phyloP scores from a whole-genome alignment of 257 asterid species.

The Plectranthus barbatus region DNA sequence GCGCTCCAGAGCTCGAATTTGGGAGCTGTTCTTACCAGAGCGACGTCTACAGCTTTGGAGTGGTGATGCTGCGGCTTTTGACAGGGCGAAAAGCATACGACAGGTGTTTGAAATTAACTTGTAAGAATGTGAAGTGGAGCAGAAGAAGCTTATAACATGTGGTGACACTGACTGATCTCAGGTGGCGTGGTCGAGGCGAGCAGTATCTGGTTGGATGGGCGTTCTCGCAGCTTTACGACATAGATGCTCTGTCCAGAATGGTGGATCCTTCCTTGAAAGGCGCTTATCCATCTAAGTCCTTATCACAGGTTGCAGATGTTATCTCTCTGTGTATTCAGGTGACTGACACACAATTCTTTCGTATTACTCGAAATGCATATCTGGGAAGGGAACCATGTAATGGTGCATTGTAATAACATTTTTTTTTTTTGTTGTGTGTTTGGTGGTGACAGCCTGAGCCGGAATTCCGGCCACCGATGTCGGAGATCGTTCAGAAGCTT shows the following conservation, averaged over 20 bases:
- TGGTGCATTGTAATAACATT: no score
- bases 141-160: no score
- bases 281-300: constrained; percentile 71
- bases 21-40: constrained; percentile 70
- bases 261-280: constrained; percentile 80
- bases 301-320: constrained; percentile 90
- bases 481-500: constrained; percentile 83
- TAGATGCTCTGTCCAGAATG: constrained; percentile 77
- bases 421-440: no score
- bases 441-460: constrained; percentile 81
- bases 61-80: constrained; percentile 74
- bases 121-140: neutral
- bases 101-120: constrained; percentile 49
- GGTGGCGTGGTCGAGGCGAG: constrained; percentile 69
- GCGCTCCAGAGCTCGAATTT: constrained; percentile 85
- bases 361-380: neutral
- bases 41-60: constrained; percentile 94
- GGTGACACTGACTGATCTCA: constrained; percentile 18
- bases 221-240: constrained; percentile 67
- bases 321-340: constrained; percentile 88
- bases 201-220: constrained; percentile 91
- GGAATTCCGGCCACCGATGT: constrained; percentile 92
- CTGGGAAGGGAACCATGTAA: no score
- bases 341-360: neutral
- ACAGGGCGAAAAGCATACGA: constrained; percentile 79